phyloP scores from a whole-genome alignment of 1,284 basidiomycete genomes.

The Puccinia horiana region DNA sequence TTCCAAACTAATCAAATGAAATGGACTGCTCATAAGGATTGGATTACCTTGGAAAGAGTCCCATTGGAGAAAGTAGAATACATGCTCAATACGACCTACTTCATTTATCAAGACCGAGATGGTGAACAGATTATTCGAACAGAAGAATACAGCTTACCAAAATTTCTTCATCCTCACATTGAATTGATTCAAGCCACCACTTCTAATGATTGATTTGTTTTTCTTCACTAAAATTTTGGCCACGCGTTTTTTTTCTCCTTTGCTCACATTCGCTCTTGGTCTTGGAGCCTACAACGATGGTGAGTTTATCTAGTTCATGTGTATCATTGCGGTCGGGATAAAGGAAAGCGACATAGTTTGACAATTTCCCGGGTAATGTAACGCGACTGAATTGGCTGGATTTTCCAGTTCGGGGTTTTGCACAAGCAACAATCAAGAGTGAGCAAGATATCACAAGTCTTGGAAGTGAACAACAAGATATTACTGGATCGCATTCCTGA shows the following conservation, averaged over 20 bases:
- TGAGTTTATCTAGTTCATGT: constrained; percentile 6
- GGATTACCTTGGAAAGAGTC: constrained; percentile 36
- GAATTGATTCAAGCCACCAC: constrained; percentile 42
- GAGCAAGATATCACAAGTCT: background rate
- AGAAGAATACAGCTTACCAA: constrained; percentile 41
- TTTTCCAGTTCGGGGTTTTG: constrained; percentile 34
- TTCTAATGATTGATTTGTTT: no score
- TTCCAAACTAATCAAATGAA: constrained; percentile 8
- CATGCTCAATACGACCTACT: constrained; percentile 46
- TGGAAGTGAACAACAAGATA: background rate
- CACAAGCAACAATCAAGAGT: constrained; percentile 18
- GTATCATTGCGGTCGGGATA: background rate
- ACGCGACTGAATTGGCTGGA: background rate
- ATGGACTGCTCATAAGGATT: constrained; percentile 43
- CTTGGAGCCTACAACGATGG: constrained; percentile 47
- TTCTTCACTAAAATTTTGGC: no score
- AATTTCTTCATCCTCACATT: constrained; percentile 36
- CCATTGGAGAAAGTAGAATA: constrained; percentile 33
- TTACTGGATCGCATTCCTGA: constrained; percentile 13
- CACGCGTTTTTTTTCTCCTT: background rate
- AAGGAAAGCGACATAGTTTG: background rate
- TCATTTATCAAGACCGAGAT: constrained; percentile 14
- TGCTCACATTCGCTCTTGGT: background rate
- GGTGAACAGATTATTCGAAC: constrained; percentile 37
- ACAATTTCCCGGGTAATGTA: background rate